phyloP scores from a whole-genome alignment of 495 filamentous ascomycete genomes.

The Talaromyces nanjingensis region DNA sequence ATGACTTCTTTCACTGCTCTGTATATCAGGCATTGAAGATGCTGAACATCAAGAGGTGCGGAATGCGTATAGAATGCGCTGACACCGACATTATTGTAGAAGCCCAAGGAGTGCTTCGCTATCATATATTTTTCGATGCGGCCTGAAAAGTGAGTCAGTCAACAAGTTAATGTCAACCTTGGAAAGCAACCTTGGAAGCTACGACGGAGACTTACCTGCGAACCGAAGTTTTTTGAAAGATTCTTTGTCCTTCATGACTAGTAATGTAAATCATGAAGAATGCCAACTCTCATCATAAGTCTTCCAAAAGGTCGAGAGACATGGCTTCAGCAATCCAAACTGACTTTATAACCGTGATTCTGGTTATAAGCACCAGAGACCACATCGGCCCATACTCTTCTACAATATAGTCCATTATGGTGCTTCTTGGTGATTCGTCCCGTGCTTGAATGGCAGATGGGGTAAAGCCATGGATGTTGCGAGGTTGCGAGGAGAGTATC shows the following conservation, averaged over 20 bases:
- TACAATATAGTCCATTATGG: neutral
- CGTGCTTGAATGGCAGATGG: neutral
- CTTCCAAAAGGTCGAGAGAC: neutral
- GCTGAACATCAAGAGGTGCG: neutral
- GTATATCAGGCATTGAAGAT: neutral
- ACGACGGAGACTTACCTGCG: neutral
- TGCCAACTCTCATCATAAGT: neutral
- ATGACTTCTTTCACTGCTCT: neutral
- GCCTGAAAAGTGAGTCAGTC: neutral
- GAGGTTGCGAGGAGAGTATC: neutral
- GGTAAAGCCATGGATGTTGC: neutral
- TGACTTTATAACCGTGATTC: neutral
- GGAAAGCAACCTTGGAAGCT: no score
- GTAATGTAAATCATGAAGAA: no score
- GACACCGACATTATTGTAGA: neutral
- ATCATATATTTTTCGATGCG: neutral
- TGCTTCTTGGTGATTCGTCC: neutral
- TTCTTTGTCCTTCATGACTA: neutral
- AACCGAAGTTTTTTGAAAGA: neutral
- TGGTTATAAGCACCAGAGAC: neutral
- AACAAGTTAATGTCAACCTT: neutral
- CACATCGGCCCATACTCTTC: neutral
- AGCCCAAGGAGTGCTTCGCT: neutral
- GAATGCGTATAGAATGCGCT: neutral
- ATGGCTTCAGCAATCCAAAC: neutral